Conservation (phyloP, 2,329 filamentous ascomycete species). For the Alternaria atra region DNA sequence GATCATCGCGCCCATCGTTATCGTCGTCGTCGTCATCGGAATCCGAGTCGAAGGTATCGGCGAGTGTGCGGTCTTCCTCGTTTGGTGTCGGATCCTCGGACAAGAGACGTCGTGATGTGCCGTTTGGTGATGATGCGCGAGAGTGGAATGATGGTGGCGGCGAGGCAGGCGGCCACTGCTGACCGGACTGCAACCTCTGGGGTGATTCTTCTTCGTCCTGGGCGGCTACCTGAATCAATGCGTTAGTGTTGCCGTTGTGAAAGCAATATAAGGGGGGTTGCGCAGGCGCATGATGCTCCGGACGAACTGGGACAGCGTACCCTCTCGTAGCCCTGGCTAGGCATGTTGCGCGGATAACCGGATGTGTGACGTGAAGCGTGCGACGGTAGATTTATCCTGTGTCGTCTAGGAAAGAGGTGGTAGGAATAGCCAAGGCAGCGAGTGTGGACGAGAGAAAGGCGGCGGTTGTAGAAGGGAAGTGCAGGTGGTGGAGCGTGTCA, state of each 20-base stretch:
- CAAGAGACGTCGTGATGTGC: slow-evolving; percentile 60
- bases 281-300: slow-evolving; percentile 19
- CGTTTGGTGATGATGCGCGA: slow-evolving; percentile 72
- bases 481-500: slow-evolving; percentile 13
- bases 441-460: slow-evolving; percentile 11
- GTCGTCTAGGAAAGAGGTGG: not conserved
- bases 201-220: slow-evolving; percentile 55
- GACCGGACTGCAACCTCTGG: slow-evolving; percentile 31
- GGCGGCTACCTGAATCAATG: slow-evolving; percentile 50
- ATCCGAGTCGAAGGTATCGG: slow-evolving; percentile 86
- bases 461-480: slow-evolving; percentile 14
- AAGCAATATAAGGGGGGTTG: slow-evolving; percentile 13
- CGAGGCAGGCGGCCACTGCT: slow-evolving; percentile 55
- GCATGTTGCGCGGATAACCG: slow-evolving; percentile 49
- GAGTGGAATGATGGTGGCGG: slow-evolving; percentile 86
- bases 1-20: slow-evolving; percentile 77
- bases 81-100: slow-evolving; percentile 61
- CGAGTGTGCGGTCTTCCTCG: slow-evolving; percentile 80
- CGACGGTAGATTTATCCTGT: not conserved
- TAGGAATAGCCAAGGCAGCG: slow-evolving; percentile 7
- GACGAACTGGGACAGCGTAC: slow-evolving; percentile 47
- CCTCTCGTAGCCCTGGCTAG: slow-evolving; percentile 59
- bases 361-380: slow-evolving; percentile 9
- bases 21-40: slow-evolving; percentile 67
- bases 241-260: slow-evolving; percentile 24